Evolutionary conservation across 805 yeast species (phyloP), one percentile per base, ranked within the genome.

Genomic region (Clavispora santaluciae): DNA sequence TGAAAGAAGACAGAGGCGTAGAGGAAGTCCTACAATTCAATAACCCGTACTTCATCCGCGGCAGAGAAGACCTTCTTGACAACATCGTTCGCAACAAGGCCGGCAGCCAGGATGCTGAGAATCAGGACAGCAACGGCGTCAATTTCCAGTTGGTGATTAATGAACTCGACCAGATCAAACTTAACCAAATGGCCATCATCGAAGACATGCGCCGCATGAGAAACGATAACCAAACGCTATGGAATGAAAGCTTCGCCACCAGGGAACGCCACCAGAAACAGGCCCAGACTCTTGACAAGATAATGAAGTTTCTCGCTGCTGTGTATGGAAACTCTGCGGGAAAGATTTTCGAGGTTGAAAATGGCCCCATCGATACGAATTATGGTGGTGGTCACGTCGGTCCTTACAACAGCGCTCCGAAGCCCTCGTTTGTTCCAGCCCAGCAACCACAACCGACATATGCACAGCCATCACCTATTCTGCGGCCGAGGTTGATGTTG

Each of bases 21-120:
- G 96, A 90, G 42, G 98, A 93, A 55, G 75, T 80, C 41, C 83
- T 90, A 86, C 95, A 89, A 62, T 93, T 93, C 66, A 81, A 79
- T 47, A 87, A 89, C 48, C 89, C 93, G 2, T 74, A 80, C 56
- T 93, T 93, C 59, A 68, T 79, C 26, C 72, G 75, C 44, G 95
- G 76, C 40, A 73, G 87, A 39, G 96, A 89, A 50, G 96, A 89
- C 53, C 70, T 93, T 48, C 68, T 93, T 51, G 95, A 87, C 46
- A 78, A 81, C 46, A 93, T 93, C 43, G 84, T 85, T 10, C 75
- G 99, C 50, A 91, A 91, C 59, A 75, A 75, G 50, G 57, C 73
- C 3, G 64, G 53, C 2, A 45, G 48, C 33, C 57, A 39, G 33
- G 61, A 55, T 26, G 50, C 51, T 9, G 60, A 52, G 11, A 43